These are phyloP conservation scores for Tricholoma matsutake DNA, from an alignment of 768 basidiomycete species.

Conservation along the genomic window DNA sequence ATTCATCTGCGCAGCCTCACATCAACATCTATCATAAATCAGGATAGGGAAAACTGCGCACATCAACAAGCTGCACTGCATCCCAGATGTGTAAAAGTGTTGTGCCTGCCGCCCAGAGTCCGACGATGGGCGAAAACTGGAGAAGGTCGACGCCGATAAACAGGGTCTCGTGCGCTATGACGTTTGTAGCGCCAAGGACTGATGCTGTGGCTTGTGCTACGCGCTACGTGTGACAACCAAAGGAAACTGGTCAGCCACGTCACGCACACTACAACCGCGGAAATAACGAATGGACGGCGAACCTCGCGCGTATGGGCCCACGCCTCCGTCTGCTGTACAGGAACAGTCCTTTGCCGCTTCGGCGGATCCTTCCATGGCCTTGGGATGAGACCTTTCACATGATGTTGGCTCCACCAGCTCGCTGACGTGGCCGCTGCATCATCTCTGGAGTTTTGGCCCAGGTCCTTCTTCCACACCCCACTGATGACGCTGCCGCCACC, in stretches of 20 bases:
- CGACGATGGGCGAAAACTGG: conserved; percentile 52
- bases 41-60: conserved; percentile 28
- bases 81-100: conserved; percentile 65
- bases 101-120: conserved; percentile 48
- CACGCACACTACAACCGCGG: not conserved
- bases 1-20: conserved; percentile 47
- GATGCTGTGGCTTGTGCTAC: conserved; percentile 37
- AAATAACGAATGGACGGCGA: not conserved
- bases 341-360: conserved; percentile 31
- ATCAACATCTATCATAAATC: not conserved
- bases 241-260: not conserved
- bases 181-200: conserved; percentile 38
- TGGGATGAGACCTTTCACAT: conserved; percentile 3
- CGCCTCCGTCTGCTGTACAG: conserved; percentile 38
- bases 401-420: not conserved
- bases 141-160: conserved; percentile 39
- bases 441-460: not conserved
- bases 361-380: conserved; percentile 28
- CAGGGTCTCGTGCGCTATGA: conserved; percentile 45
- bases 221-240: conserved; percentile 13
- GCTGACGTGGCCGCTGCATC: not conserved
- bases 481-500: not conserved
- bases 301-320: conserved; percentile 15
- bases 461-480: not conserved
- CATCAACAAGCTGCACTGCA: conserved; percentile 56